Conservation (phyloP, 139 green algal genomes). For the Trebouxia sp. region DNA sequence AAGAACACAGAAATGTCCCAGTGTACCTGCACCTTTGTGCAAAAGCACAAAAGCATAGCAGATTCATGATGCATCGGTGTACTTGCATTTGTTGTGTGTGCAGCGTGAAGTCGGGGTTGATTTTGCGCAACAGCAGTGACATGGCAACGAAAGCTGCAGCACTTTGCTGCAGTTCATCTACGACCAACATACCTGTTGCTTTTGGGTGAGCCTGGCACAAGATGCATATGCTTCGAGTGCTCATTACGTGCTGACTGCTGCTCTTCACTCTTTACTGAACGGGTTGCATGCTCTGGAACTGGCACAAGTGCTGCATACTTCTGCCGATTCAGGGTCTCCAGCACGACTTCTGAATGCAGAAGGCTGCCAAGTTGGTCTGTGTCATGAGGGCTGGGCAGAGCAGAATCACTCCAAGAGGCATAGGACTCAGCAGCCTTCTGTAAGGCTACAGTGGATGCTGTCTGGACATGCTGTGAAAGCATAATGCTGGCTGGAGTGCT, state of each 20-base stretch:
- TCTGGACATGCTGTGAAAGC: neutral
- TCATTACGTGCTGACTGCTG: neutral
- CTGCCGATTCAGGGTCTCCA: conserved; percentile 7
- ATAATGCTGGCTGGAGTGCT: neutral
- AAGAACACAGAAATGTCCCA: no score
- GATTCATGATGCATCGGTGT: no score
- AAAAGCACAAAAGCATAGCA: no score
- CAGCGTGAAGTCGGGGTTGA: no score
- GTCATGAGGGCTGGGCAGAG: neutral
- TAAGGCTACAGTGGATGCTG: neutral
- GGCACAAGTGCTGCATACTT: neutral
- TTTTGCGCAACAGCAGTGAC: no score
- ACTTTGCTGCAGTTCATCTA: no score
- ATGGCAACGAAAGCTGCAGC: no score
- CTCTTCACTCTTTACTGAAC: neutral
- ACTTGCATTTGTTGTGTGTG: no score
- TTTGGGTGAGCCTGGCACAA: neutral
- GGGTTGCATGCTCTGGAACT: no score
- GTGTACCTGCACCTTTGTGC: no score
- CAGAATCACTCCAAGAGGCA: neutral
- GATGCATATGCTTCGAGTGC: neutral
- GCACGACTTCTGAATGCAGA: neutral
- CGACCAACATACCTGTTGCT: neutral
- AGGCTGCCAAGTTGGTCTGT: neutral
- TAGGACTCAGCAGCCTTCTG: neutral